Conservation (phyloP, 352 stramenopile genomes). For the Phytophthora fragariaefolia region DNA sequence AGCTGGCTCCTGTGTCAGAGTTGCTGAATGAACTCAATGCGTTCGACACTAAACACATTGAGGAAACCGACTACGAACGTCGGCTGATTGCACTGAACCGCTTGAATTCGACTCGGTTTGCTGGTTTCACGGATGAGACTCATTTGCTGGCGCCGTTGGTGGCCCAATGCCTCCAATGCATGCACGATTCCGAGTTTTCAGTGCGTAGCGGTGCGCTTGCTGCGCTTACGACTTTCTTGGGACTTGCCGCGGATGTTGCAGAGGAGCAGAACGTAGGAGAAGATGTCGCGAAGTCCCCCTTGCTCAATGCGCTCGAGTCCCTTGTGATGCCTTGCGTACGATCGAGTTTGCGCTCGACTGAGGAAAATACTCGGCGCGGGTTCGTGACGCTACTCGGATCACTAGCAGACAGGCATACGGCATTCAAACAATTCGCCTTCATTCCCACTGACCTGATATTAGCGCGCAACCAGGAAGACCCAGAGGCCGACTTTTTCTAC, state of each 20-base stretch:
- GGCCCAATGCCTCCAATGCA: conserved; percentile 80
- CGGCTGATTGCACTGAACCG: conserved; percentile 77
- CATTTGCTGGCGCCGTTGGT: conserved; percentile 78
- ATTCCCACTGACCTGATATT: conserved; percentile 74
- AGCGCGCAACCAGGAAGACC: conserved; percentile 83
- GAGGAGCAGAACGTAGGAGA: conserved; percentile 23
- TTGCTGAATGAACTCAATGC: conserved; percentile 76
- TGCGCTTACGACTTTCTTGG: conserved; percentile 62
- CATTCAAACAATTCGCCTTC: conserved; percentile 54
- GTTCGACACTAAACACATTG: conserved; percentile 79
- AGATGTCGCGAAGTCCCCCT: conserved; percentile 42
- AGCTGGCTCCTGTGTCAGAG: conserved; percentile 48
- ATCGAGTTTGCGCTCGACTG: conserved; percentile 76
- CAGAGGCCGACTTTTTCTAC: conserved; percentile 98
- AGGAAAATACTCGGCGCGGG: conserved; percentile 80
- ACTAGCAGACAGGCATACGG: conserved; percentile 57
- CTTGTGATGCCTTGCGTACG: conserved; percentile 90
- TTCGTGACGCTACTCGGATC: conserved; percentile 88
- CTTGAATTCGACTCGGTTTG: conserved; percentile 72
- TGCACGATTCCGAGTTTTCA: conserved; percentile 88
- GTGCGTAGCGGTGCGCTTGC: conserved; percentile 77
- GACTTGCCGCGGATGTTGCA: conserved; percentile 44
- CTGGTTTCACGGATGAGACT: conserved; percentile 60
- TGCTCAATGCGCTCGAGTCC: conserved; percentile 85
- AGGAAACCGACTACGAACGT: conserved; percentile 87